phyloP scores from a whole-genome alignment of 2,329 filamentous ascomycete genomes.

The Epichloe scottii region DNA sequence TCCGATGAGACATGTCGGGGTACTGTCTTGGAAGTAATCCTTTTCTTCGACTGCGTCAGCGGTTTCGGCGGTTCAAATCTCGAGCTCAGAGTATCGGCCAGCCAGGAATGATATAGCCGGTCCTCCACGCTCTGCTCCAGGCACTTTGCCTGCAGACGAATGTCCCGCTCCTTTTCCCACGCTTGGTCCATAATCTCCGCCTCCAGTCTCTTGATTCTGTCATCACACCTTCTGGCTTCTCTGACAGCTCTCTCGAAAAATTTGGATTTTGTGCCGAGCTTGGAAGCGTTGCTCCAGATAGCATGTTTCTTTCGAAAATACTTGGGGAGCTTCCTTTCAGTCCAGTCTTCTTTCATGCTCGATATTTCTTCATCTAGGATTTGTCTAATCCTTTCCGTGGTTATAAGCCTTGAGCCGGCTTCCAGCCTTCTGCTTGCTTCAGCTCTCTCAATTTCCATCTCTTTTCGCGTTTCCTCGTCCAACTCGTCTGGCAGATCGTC shows the following conservation, averaged over 20 bases:
- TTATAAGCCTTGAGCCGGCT: conserved; percentile 18
- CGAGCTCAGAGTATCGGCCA: conserved; percentile 31
- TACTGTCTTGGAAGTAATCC: neutral
- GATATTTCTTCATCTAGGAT: conserved; percentile 43
- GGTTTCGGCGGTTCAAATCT: conserved; percentile 27
- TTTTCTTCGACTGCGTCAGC: conserved; percentile 11
- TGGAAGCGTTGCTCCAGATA: conserved; percentile 48
- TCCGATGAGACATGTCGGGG: conserved; percentile 21
- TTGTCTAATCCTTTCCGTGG: conserved; percentile 31
- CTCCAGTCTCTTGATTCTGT: conserved; percentile 43
- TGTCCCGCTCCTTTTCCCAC: conserved; percentile 39
- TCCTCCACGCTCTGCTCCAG: conserved; percentile 56
- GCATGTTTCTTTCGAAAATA: conserved; percentile 42
- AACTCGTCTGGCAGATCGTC: conserved; percentile 17
- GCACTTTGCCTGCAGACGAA: conserved; percentile 42
- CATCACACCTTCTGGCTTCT: conserved; percentile 29
- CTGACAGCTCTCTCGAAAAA: conserved; percentile 32
- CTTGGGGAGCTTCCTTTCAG: conserved; percentile 41
- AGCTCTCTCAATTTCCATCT: conserved; percentile 38
- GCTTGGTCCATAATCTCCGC: conserved; percentile 36
- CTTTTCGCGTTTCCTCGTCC: conserved; percentile 46
- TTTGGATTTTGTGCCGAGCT: conserved; percentile 19
- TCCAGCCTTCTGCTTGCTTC: conserved; percentile 5
- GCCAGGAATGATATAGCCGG: conserved; percentile 40
- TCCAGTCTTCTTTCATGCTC: conserved; percentile 42